phyloP scores from a whole-genome alignment of 2,329 filamentous ascomycete genomes.

The Calonectria montana region DNA sequence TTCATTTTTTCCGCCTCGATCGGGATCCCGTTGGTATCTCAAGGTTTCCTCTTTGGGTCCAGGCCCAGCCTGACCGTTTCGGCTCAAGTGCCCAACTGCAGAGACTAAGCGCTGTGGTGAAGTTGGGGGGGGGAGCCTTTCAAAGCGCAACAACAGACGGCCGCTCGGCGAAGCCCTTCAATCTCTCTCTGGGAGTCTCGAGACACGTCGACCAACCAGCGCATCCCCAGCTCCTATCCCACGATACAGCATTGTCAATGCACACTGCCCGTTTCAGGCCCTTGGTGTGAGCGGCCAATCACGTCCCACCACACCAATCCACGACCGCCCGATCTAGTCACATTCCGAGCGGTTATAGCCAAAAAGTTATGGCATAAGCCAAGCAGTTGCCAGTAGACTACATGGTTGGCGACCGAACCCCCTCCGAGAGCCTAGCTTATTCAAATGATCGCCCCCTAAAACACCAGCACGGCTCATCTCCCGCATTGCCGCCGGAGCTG shows the following conservation, averaged over 20 bases:
- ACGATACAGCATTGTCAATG: neutral
- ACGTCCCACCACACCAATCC: neutral
- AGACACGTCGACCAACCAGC: neutral
- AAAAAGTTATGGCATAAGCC: conserved; percentile 1
- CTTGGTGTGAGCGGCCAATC: neutral
- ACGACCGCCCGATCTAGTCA: neutral
- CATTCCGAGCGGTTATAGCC: no score
- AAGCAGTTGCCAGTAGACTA: neutral
- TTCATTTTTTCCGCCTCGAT: neutral
- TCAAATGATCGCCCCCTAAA: conserved; percentile 2
- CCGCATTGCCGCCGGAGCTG: neutral
- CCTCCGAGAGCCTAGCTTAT: neutral
- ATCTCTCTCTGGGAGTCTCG: neutral
- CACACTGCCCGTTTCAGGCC: neutral
- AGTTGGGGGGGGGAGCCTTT: neutral
- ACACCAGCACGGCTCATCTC: neutral
- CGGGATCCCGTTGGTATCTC: neutral
- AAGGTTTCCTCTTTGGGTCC: neutral
- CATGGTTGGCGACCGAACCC: neutral
- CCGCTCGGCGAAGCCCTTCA: neutral
- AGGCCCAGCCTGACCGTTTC: neutral
- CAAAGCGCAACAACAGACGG: neutral
- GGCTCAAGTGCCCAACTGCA: neutral
- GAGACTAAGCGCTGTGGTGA: neutral
- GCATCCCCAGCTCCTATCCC: neutral